These are phyloP conservation scores for Cajanus cajan DNA, from an alignment of 306 rosid genomes.

Conservation along the genomic window DNA sequence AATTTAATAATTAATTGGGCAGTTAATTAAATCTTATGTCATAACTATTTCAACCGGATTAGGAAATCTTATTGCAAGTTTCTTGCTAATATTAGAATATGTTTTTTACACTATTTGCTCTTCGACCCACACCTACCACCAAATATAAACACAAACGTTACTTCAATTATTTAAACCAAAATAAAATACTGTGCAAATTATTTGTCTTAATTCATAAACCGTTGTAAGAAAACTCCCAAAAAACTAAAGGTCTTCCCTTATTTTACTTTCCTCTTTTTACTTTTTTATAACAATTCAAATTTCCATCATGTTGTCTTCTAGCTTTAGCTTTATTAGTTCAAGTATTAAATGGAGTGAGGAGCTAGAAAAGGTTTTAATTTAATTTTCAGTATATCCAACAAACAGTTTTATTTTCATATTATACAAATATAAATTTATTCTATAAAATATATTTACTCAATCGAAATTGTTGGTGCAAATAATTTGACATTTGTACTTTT, in stretches of 20 bases:
- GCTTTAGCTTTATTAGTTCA: not conserved
- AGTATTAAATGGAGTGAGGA: not conserved
- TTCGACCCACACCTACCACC: not conserved
- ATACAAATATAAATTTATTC: not conserved
- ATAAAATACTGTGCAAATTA: not conserved
- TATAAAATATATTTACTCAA: not conserved
- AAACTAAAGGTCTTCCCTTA: not conserved
- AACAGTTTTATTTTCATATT: not conserved
- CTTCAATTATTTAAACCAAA: not conserved
- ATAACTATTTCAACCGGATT: not conserved
- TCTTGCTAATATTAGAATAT: not conserved
- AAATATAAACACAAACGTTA: not conserved
- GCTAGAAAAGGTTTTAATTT: not conserved
- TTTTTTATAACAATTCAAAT: not conserved
- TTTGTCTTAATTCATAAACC: slow-evolving; percentile 3
- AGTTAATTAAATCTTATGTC: slow-evolving; percentile 17
- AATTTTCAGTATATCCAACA: not conserved
- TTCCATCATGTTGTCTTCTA: not conserved
- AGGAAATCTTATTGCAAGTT: not conserved
- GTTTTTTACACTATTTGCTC: not conserved
- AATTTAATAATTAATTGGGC: not conserved
- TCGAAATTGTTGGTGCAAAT: too few relatives aligned
- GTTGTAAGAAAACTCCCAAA: not conserved
- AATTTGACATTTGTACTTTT: too few relatives aligned
- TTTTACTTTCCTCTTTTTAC: not conserved